Base-by-base conservation (phyloP, 768 basidiomycete species). In the Xerocomellus amylosporus region DNA sequence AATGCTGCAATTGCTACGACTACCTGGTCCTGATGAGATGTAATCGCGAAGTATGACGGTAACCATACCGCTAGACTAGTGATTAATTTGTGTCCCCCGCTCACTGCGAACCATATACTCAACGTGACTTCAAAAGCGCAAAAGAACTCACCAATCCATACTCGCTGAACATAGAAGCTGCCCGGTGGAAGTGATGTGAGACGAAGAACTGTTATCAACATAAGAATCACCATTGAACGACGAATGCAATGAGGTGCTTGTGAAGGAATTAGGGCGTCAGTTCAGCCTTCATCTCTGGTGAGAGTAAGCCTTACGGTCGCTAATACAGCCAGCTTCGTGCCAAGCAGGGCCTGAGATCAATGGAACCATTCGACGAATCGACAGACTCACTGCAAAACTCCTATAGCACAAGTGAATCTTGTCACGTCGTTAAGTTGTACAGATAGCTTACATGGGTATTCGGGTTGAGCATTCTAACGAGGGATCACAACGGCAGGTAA, bases 101-200 rank as follows among this genome's bases (percentile, higher is more conserved):
- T 55, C 24, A 53, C 54, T 53, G 36, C 26, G 30, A 44, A 34
- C 15, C 26, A 31, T 53, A 17, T 53, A 17, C 6, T 33, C 20
- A 44, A 33, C 10, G 14, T 33, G 13, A 53, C 39, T n/a, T 31
- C 13, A 37, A 39, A 36, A 19, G 19, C 17, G 8, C 5, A 37
- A 37, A 37, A n/a, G 8, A 36, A 26, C 54, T 55, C 33, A 55
- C 51, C 17, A 8, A 55, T 53, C 54, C 54, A 53, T n/a, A 44
- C 50, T 33, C 54, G 54, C 22, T 53, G 54, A 39, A 26, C 42
- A 53, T 44, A 45, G 36, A 53, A 55, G 26, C 54, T 55, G 36
- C 13, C 26, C n/a, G 17, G 34, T 19, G 17, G 24, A 30, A 24
- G 28, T 22, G 28, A 8, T 41, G 34, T 54, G 41, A 53, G 53